A percentile compares a stretch with the other conserved stretches of the same genome.
Conservation (phyloP, 2,329 filamentous ascomycete species). For the Zymoseptoria passerinii region DNA sequence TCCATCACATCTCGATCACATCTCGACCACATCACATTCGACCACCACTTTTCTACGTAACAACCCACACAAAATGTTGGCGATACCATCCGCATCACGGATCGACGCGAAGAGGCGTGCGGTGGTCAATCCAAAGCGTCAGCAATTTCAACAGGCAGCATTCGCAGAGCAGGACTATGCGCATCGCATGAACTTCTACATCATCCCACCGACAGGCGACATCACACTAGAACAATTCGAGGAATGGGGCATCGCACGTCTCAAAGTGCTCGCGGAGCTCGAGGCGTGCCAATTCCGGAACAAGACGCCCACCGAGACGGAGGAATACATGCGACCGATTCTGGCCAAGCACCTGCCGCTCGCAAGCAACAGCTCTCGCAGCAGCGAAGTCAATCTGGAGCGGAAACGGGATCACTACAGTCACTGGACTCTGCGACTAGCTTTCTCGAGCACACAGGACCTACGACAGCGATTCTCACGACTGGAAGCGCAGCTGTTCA, state of each 20-base stretch:
- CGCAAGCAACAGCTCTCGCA: conserved; percentile 61
- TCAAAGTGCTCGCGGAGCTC: conserved; percentile 79
- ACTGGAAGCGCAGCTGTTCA: conserved; percentile 83
- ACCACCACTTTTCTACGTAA: not conserved
- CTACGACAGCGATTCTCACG: conserved; percentile 76
- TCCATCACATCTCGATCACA: not conserved
- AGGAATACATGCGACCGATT: conserved; percentile 72
- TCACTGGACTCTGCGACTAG: conserved; percentile 90
- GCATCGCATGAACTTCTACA: conserved; percentile 86
- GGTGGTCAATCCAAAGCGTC: conserved; percentile 70
- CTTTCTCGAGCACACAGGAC: conserved; percentile 87
- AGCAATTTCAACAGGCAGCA: conserved; percentile 69
- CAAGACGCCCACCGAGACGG: conserved; percentile 72
- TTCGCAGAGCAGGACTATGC: conserved; percentile 75
- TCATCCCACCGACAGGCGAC: conserved; percentile 77
- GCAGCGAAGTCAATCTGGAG: conserved; percentile 55
- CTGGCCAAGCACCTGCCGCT: conserved; percentile 82
- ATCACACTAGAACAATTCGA: conserved; percentile 97
- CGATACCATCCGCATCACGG: conserved; percentile 26
- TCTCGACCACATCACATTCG: not conserved
- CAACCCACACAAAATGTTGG: conserved; percentile 20
- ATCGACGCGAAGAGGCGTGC: conserved; percentile 65
- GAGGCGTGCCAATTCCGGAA: conserved; percentile 96
- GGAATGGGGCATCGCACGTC: conserved; percentile 91
- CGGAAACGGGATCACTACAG: conserved; percentile 94